Evolutionary conservation across 2,329 filamentous ascomycete genomes (phyloP).

Genomic region (Aspergillus sp.): DNA sequence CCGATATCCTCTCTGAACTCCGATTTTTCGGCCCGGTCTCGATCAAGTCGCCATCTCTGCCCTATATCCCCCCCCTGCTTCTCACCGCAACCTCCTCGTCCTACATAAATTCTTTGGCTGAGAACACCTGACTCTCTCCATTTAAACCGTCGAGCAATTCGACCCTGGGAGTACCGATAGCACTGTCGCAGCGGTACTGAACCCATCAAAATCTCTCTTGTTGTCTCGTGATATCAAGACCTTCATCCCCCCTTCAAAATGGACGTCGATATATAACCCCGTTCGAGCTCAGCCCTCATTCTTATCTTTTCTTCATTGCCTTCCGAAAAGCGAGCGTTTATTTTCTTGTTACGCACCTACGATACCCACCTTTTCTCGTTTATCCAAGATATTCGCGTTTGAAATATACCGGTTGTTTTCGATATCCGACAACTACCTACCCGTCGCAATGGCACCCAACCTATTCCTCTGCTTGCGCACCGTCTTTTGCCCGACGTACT

Average conservation of each 20-base stretch:
- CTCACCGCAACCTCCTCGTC: slow-evolving; percentile 7
- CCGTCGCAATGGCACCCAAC: slow-evolving; percentile 49
- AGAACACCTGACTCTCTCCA: neutral
- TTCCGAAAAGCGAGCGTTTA: slow-evolving; percentile 28
- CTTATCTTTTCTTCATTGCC: slow-evolving; percentile 9
- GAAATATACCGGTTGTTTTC: slow-evolving; percentile 1
- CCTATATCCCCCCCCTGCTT: slow-evolving; percentile 2
- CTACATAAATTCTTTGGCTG: slow-evolving; percentile 3
- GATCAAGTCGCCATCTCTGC: neutral
- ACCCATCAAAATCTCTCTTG: slow-evolving; percentile 10
- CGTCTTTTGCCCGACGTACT: slow-evolving; percentile 50
- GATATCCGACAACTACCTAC: neutral
- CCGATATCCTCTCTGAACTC: slow-evolving; percentile 5
- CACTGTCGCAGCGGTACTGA: slow-evolving; percentile 7
- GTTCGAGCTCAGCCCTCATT: slow-evolving; percentile 13
- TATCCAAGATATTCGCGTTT: slow-evolving; percentile 3
- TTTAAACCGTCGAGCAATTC: slow-evolving; percentile 3
- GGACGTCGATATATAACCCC: slow-evolving; percentile 34
- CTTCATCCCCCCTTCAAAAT: slow-evolving; percentile 26
- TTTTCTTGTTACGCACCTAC: slow-evolving; percentile 8
- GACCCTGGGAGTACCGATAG: slow-evolving; percentile 5
- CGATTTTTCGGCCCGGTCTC: slow-evolving; percentile 13
- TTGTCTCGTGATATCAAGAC: slow-evolving; percentile 19
- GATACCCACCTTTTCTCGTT: slow-evolving; percentile 7
- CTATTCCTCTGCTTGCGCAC: slow-evolving; percentile 51